Conservation (phyloP, 495 filamentous ascomycete species). For the Filosporella fistucella region DNA sequence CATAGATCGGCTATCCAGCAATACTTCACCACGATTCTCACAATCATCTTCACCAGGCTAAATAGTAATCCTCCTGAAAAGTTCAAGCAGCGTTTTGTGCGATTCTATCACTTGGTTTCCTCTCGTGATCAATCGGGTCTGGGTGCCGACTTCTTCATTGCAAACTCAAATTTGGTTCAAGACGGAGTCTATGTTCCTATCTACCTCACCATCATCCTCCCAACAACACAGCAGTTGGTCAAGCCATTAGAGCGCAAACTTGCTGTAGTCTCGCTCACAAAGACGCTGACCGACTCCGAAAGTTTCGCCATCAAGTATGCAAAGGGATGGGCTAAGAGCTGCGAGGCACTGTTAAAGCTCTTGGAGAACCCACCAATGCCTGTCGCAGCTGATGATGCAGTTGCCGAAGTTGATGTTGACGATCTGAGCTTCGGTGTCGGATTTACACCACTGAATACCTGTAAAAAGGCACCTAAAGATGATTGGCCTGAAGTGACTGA, state of each 20-base stretch:
- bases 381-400: slow-evolving; percentile 64
- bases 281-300: slow-evolving; percentile 76
- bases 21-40: slow-evolving; percentile 76
- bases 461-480: slow-evolving; percentile 62
- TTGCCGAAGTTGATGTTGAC: slow-evolving; percentile 79
- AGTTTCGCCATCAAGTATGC: slow-evolving; percentile 71
- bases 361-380: slow-evolving; percentile 82
- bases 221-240: slow-evolving; percentile 80
- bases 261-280: slow-evolving; percentile 86
- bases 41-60: slow-evolving; percentile 77
- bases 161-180: slow-evolving; percentile 75
- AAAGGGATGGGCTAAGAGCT: slow-evolving; percentile 82
- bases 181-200: slow-evolving; percentile 74
- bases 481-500: slow-evolving; percentile 79
- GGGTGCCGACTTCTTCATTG: slow-evolving; percentile 85
- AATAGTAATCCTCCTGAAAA: slow-evolving; percentile 69
- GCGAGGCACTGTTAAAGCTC: slow-evolving; percentile 79
- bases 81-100: slow-evolving; percentile 75
- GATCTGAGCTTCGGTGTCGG: slow-evolving; percentile 91
- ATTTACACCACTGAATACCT: slow-evolving; percentile 88
- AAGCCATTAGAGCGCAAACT: slow-evolving; percentile 88
- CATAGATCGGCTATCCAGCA: slow-evolving; percentile 60
- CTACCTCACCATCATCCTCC: slow-evolving; percentile 80
- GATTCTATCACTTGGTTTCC: slow-evolving; percentile 88
- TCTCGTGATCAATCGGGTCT: slow-evolving; percentile 69